Base-by-base conservation (phyloP, 2,329 filamentous ascomycete species). In the Xylogone sp. region DNA sequence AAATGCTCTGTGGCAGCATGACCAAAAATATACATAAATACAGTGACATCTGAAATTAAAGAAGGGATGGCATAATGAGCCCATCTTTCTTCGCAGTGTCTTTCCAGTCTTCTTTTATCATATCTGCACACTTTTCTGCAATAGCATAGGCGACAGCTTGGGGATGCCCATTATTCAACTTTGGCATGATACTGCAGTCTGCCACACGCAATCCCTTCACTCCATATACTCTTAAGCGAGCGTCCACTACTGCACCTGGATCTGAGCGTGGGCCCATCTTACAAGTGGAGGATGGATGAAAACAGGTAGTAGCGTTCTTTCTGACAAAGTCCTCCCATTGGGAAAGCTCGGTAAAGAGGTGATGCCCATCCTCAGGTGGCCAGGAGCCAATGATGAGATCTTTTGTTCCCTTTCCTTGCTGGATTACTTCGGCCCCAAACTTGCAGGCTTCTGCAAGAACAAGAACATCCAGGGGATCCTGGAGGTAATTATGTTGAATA, bases 311-410 rank as follows among this genome's bases (percentile, higher is more conserved):
- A 39, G 34, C 34, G n/a, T 39, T 39, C 13, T 39, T 39, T 18
- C 34, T 39, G 4, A 39, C 34, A 39, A 39, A 39, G n/a, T 39
- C 34, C 34, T 39, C 34, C 13, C 13, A 39, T 18, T 39, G 34
- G 5, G 34, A 39, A 39, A 39, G 34, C 0, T 69, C 75, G 54
- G 68, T 77, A 59, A 74, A 73, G 44, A 62, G 65, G 62, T 83
- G 77, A 54, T 84, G 79, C 1, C 59, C 69, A 43, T 73, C 58
- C 27, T 74, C 68, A 8, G 68, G 57, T 1, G 81, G 81, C 80
- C 81, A 84, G 5, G 76, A 73, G 1, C 81, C 81, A 60, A 80
- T 81, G 18, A 83, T 71, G 3, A 84, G 67, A 48, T 76, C 72
- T 63, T 75, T 81, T 1, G 81, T 84, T 0, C 77, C 80, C 0